Evolutionary conservation across 208 protist species (phyloP).

Genomic region (Angomonas ambiguus): DNA sequence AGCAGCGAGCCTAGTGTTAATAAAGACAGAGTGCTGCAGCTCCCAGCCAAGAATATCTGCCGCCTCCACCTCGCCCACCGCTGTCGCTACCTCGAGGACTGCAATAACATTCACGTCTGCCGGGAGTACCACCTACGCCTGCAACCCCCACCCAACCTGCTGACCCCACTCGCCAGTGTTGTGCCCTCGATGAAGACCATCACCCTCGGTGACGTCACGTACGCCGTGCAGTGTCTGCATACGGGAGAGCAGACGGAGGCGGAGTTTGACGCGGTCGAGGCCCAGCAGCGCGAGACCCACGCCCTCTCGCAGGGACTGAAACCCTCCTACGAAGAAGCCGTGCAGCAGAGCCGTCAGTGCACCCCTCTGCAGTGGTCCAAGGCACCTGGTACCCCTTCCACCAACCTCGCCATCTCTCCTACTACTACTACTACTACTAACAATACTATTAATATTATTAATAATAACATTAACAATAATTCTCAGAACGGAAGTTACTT

Average conservation of each 20-base stretch:
- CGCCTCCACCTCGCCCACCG: conserved; percentile 81
- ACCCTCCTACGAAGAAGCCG: conserved; percentile 6
- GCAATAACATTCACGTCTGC: conserved; percentile 91
- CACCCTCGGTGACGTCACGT: conserved; percentile 68
- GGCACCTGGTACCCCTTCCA: no score
- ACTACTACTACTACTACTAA: neutral
- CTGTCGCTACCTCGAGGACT: conserved; percentile 88
- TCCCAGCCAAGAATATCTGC: conserved; percentile 83
- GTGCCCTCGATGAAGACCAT: conserved; percentile 53
- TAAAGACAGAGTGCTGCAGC: conserved; percentile 59
- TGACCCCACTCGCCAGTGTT: conserved; percentile 40
- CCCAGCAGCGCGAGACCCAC: conserved; percentile 40
- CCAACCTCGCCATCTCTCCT: neutral
- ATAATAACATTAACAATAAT: neutral
- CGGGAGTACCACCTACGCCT: conserved; percentile 76
- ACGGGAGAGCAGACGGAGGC: conserved; percentile 69
- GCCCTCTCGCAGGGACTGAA: conserved; percentile 6
- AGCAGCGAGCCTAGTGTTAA: no score
- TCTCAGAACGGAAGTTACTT: neutral
- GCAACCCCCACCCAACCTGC: conserved; percentile 66
- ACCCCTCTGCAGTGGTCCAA: no score
- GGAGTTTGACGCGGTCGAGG: conserved; percentile 57
- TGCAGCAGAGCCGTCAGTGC: neutral
- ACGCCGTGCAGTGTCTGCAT: conserved; percentile 57
- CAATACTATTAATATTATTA: conserved; percentile 2